Conservation (phyloP, 805 yeast genomes). For the Tetrapisispora nanseiensis region DNA sequence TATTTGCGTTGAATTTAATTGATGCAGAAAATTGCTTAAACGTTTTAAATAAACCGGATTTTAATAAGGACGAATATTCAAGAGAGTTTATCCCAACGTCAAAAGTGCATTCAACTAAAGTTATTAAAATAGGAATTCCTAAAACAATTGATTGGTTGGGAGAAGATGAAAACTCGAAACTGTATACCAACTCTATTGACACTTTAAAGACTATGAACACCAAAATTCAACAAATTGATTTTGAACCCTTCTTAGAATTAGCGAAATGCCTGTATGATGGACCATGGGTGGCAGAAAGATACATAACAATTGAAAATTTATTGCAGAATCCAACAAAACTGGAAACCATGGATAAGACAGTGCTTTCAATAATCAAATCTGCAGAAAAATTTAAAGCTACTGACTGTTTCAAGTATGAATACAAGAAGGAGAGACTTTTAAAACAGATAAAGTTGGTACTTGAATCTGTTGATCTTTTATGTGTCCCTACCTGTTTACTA, state of each 20-base stretch:
- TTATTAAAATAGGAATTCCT: constrained; percentile 72
- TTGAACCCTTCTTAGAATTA: constrained; percentile 63
- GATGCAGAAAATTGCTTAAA: constrained; percentile 79
- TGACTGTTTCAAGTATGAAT: constrained; percentile 76
- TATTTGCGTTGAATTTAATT: constrained; percentile 62
- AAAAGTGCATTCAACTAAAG: constrained; percentile 43
- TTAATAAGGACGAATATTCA: constrained; percentile 65
- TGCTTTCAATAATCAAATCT: constrained; percentile 58
- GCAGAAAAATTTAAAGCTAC: constrained; percentile 77
- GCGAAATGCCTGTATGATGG: constrained; percentile 92
- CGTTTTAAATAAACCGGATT: constrained; percentile 63
- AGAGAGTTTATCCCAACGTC: constrained; percentile 65
- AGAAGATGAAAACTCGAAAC: constrained; percentile 63
- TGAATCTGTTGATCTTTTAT: constrained; percentile 56
- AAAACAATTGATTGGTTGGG: constrained; percentile 66
- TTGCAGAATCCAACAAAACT: constrained; percentile 61
- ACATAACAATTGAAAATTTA: constrained; percentile 69
- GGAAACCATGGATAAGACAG: constrained; percentile 75
- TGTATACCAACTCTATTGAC: constrained; percentile 55
- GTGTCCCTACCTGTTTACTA: constrained; percentile 91
- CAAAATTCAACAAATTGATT: constrained; percentile 54
- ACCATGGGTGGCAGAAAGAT: constrained; percentile 97
- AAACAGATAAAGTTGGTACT: constrained; percentile 51
- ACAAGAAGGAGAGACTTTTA: constrained; percentile 72
- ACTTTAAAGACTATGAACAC: constrained; percentile 46